Conservation (phyloP, 768 basidiomycete genomes). For the Amanita muscaria region DNA sequence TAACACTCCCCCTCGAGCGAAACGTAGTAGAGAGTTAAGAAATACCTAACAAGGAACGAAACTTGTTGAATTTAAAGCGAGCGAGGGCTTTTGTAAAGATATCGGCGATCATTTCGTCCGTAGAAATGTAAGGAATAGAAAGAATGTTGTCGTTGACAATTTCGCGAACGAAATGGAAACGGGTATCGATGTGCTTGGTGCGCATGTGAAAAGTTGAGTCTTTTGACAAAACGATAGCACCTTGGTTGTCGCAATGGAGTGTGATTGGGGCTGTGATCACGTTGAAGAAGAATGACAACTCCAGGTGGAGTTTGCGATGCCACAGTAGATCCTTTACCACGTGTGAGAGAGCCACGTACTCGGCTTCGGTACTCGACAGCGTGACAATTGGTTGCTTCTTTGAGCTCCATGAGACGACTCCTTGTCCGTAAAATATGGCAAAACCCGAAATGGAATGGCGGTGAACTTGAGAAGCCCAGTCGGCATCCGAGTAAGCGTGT, state of each 20-base stretch:
- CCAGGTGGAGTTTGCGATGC: slow-evolving; percentile 11
- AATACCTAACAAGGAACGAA: too few relatives aligned
- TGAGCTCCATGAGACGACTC: slow-evolving; percentile 23
- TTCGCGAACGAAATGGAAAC: slow-evolving; percentile 3
- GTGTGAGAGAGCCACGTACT: slow-evolving; percentile 22
- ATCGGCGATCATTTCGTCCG: too few relatives aligned
- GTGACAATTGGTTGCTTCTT: slow-evolving; percentile 24
- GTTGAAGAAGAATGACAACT: slow-evolving; percentile 9
- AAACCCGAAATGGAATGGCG: slow-evolving; percentile 23
- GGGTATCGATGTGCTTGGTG: slow-evolving; percentile 11
- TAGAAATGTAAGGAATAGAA: too few relatives aligned
- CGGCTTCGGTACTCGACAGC: slow-evolving; percentile 23
- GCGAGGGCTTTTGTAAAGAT: too few relatives aligned
- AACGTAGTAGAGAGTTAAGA: background rate
- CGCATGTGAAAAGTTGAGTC: slow-evolving; percentile 9
- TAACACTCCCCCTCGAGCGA: background rate
- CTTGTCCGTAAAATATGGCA: slow-evolving; percentile 11
- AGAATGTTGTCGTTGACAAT: background rate
- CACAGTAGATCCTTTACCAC: slow-evolving; percentile 17
- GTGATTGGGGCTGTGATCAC: slow-evolving; percentile 2
- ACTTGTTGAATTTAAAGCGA: too few relatives aligned
- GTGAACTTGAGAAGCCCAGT: slow-evolving; percentile 6
- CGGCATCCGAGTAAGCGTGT: slow-evolving; percentile 7
- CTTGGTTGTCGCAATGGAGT: slow-evolving; percentile 11
- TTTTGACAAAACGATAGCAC: slow-evolving; percentile 10